Base-by-base conservation (phyloP, 2,329 filamentous ascomycete genomes). In the Colletotrichum musae region DNA sequence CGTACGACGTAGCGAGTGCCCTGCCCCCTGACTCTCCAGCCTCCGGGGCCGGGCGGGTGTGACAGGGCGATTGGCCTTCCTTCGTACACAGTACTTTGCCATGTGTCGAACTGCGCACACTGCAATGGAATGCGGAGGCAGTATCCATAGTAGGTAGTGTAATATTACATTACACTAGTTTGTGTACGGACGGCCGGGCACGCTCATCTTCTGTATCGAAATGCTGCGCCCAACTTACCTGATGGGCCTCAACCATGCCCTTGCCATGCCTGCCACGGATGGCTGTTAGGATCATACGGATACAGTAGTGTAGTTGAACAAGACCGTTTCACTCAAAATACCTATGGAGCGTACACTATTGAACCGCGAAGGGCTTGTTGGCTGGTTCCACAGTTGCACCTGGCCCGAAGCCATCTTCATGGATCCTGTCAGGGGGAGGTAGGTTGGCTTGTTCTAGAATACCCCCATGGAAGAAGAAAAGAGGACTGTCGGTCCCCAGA, bases 81-180 rank as follows among this genome's bases (percentile, higher is more conserved):
- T 47, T 28, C 21, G 58, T 65, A 59, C 52, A 68, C 36, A 36
- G 45, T 53, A 64, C 59, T 48, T 56, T 7, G 47, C 57, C 57
- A 61, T 66, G 57, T 53, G 43, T 61, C 32, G 54, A 24, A 21
- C 32, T 36, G 32, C 32, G 32, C 32, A 36, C 32, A 36, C 32
- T 7, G 7, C 7, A 9, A 10, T 36, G 32, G 32, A 36, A 36
- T 36, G 32, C 32, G 32, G 32, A 36, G 32, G 32, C 32, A 36
- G 32, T 36, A 36, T 32, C 10, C 28, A 7, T 32, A 32, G 28
- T 6, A 32, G 28, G 21, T 24, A 24, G 21, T 24, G 21, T 24
- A 24, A 24, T 24, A 24, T 24, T 24, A 24, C 21, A 24, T 24
- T 24, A 24, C 21, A 24, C 21, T 24, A 24, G 21, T 24, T 24